Conservation (phyloP, 2,329 filamentous ascomycete species). For the Dryadomyces sulphureus region DNA sequence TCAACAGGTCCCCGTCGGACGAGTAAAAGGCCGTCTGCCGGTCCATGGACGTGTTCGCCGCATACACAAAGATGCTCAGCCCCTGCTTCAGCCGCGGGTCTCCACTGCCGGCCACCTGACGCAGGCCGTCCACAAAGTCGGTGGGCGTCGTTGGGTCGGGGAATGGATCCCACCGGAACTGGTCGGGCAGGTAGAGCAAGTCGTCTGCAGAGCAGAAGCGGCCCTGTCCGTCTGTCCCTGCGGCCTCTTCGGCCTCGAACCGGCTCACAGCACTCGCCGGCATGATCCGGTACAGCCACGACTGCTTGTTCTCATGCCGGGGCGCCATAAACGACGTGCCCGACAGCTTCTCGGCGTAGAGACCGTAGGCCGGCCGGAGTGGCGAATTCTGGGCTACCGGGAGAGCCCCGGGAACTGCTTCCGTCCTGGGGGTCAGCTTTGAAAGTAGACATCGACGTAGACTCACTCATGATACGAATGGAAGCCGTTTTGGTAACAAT, state of each 20-base stretch:
- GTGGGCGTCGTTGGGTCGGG: slow-evolving; percentile 35
- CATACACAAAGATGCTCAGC: slow-evolving; percentile 67
- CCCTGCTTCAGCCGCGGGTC: slow-evolving; percentile 68
- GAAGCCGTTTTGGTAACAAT: slow-evolving; percentile 69
- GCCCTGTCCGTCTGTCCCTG: not conserved
- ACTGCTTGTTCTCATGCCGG: slow-evolving; percentile 52
- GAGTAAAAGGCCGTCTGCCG: slow-evolving; percentile 68
- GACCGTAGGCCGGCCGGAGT: slow-evolving; percentile 61
- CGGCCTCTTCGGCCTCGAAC: slow-evolving; percentile 24
- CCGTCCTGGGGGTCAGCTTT: slow-evolving; percentile 36
- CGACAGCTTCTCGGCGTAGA: slow-evolving; percentile 71
- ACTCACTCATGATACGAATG: slow-evolving; percentile 35
- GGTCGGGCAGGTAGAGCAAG: slow-evolving; percentile 64
- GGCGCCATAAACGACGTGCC: slow-evolving; percentile 60
- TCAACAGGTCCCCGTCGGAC: slow-evolving; percentile 64
- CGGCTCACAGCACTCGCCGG: slow-evolving; percentile 47
- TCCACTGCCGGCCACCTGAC: slow-evolving; percentile 63
- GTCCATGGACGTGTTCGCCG: slow-evolving; percentile 64
- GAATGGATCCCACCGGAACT: slow-evolving; percentile 67
- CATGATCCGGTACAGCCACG: slow-evolving; percentile 58
- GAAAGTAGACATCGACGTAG: not conserved
- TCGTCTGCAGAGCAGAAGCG: slow-evolving; percentile 16
- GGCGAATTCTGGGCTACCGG: slow-evolving; percentile 69
- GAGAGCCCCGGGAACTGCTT: slow-evolving; percentile 60
- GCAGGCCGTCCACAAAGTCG: slow-evolving; percentile 43